phyloP scores from a whole-genome alignment of 352 stramenopile genomes.

The Phytophthora cactorum region DNA sequence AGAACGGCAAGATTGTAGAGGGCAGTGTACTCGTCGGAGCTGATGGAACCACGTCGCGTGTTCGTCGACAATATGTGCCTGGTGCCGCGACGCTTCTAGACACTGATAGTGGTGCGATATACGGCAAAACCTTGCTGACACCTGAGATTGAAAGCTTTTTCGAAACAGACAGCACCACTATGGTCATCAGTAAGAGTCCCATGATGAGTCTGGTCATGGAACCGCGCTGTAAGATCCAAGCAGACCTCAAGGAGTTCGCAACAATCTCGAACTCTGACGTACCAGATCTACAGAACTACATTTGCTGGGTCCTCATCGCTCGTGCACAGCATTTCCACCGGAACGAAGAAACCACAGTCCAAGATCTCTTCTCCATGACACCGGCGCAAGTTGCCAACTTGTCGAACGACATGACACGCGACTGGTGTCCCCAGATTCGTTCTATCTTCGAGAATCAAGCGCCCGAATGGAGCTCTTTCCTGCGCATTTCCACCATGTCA shows the following conservation, averaged over 20 bases:
- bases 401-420: constrained; percentile 52
- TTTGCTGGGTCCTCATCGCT: constrained; percentile 67
- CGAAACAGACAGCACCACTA: constrained; percentile 50
- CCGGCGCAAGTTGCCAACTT: constrained; percentile 52
- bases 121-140: constrained; percentile 67
- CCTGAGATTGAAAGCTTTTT: constrained; percentile 58
- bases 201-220: constrained; percentile 70
- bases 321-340: constrained; percentile 51
- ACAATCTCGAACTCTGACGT: constrained; percentile 17
- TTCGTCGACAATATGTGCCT: constrained; percentile 65
- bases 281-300: constrained; percentile 52
- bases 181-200: constrained; percentile 49
- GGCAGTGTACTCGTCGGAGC: constrained; percentile 60
- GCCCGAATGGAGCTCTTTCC: constrained; percentile 61
- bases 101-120: constrained; percentile 69
- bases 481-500: constrained; percentile 67
- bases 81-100: constrained; percentile 53
- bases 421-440: constrained; percentile 56
- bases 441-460: constrained; percentile 51
- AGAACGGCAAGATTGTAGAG: constrained; percentile 54
- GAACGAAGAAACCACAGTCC: constrained; percentile 34
- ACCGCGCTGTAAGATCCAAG: constrained; percentile 42
- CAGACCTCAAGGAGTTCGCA: constrained; percentile 40
- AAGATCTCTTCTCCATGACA: constrained; percentile 58
- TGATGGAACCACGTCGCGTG: constrained; percentile 64